Evolutionary conservation across 1,284 basidiomycete species (phyloP).

Genomic region (Ceratobasidium sp.): DNA sequence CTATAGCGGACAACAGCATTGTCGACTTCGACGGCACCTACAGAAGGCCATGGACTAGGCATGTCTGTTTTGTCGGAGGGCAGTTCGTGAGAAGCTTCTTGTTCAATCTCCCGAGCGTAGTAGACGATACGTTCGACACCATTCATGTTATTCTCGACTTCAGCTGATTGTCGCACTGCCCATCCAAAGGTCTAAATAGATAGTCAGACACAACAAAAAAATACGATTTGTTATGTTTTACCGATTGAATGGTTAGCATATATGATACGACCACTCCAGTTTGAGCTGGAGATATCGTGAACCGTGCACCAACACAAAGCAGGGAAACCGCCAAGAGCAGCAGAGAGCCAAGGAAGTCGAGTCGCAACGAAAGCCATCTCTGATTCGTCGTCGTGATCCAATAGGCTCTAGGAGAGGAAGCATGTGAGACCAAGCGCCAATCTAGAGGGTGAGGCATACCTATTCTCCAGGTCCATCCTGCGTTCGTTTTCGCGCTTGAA

Average conservation of each 20-base stretch:
- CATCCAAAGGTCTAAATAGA: conserved; percentile 71
- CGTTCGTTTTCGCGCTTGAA: conserved; percentile 80
- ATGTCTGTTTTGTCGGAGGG: conserved; percentile 62
- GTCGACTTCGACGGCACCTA: conserved; percentile 65
- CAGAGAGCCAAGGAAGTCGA: conserved; percentile 83
- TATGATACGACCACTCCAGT: conserved; percentile 80
- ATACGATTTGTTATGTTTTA: conserved; percentile 50
- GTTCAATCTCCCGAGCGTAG: conserved; percentile 78
- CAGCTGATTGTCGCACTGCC: conserved; percentile 84
- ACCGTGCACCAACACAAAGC: conserved; percentile 77
- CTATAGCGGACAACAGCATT: conserved; percentile 73
- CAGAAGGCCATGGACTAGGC: conserved; percentile 70
- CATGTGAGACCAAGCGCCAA: conserved; percentile 32
- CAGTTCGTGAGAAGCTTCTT: conserved; percentile 79
- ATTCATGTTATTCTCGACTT: conserved; percentile 89
- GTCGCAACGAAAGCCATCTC: conserved; percentile 62
- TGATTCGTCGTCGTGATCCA: conserved; percentile 85
- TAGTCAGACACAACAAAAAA: conserved; percentile 31
- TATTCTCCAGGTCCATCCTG: conserved; percentile 79
- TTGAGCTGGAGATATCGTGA: conserved; percentile 79
- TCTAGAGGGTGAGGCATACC: conserved; percentile 50
- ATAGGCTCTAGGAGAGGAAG: conserved; percentile 68
- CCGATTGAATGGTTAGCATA: conserved; percentile 77
- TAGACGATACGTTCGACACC: conserved; percentile 84
- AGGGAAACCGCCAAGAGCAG: conserved; percentile 83